These are phyloP conservation scores for Globisporangium okanoganense DNA, from an alignment of 352 stramenopile species.

Conservation along the genomic window DNA sequence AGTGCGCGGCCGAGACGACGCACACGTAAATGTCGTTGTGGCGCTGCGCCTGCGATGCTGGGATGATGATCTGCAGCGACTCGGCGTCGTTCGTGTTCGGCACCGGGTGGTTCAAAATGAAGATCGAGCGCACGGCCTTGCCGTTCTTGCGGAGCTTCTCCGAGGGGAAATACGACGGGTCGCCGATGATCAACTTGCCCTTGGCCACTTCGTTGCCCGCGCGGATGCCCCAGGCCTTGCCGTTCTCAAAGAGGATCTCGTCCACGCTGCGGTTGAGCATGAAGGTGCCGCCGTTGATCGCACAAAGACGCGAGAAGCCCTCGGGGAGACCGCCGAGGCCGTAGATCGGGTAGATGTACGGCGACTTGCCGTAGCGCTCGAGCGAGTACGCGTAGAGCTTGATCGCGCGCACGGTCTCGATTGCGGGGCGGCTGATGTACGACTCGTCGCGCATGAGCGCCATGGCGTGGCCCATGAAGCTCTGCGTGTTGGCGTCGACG, in stretches of 20 bases:
- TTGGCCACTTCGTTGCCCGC: constrained; percentile 95
- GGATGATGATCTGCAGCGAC: constrained; percentile 99
- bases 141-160: constrained; percentile 93
- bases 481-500: constrained; percentile 96
- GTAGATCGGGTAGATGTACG: constrained; percentile 99
- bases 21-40: constrained; percentile 99
- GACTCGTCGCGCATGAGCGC: constrained; percentile 94
- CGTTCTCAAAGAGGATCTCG: constrained; percentile 93
- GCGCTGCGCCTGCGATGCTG: constrained; percentile 92
- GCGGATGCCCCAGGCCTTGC: constrained; percentile 92
- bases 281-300: constrained; percentile 99
- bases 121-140: constrained; percentile 97
- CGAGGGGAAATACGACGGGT: constrained; percentile 97
- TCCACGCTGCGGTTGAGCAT: constrained; percentile 98
- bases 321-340: constrained; percentile 97
- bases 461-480: constrained; percentile 99
- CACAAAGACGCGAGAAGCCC: constrained; percentile 98
- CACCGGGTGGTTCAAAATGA: constrained; percentile 98
- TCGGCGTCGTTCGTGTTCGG: constrained; percentile 96
- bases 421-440: constrained; percentile 83
- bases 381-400: constrained; percentile 99
- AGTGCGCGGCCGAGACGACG: constrained; percentile 93
- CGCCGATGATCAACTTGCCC: constrained; percentile 97
- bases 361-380: constrained; percentile 94
- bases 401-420: constrained; percentile 94